phyloP scores from a whole-genome alignment of 192 early-diverging fungal species.

The Thamnidium elegans region DNA sequence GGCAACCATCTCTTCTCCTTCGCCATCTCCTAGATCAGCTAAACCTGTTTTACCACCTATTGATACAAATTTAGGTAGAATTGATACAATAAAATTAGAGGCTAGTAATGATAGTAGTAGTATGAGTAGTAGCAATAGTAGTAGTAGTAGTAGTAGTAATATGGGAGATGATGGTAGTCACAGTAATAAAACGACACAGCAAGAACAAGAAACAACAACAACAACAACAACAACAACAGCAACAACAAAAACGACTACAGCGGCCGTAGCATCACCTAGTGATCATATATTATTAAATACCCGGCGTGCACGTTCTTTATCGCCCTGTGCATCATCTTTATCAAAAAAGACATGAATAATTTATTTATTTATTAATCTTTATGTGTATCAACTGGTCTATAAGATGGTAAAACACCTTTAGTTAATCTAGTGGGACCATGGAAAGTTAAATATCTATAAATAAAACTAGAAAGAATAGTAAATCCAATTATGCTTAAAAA shows the following conservation, averaged over 20 bases:
- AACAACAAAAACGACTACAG: not conserved
- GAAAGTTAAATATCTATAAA: conserved; percentile 8
- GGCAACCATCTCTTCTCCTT: not conserved
- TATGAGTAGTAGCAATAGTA: not conserved
- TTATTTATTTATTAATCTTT: conserved; percentile 11
- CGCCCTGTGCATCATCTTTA: not conserved
- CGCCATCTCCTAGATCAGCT: conserved; percentile 15
- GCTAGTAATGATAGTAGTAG: not conserved
- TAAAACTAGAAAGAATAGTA: not conserved
- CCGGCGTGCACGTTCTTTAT: conserved; percentile 13
- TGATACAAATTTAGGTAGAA: conserved; percentile 21
- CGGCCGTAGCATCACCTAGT: not conserved
- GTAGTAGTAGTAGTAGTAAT: not conserved
- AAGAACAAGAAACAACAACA: not conserved
- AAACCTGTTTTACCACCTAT: conserved; percentile 28
- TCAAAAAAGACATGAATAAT: conserved; percentile 6
- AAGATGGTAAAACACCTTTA: conserved; percentile 6
- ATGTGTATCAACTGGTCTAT: conserved; percentile 2
- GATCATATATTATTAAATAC: conserved; percentile 12
- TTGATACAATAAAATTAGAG: not conserved
- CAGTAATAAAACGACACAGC: not conserved
- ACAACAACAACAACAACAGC: too few relatives aligned
- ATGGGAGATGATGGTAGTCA: not conserved
- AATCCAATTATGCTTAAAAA: not conserved
- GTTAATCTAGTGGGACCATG: conserved; percentile 1